Conservation (phyloP, 306 rosid species). For the Acacia melanoxylon region DNA sequence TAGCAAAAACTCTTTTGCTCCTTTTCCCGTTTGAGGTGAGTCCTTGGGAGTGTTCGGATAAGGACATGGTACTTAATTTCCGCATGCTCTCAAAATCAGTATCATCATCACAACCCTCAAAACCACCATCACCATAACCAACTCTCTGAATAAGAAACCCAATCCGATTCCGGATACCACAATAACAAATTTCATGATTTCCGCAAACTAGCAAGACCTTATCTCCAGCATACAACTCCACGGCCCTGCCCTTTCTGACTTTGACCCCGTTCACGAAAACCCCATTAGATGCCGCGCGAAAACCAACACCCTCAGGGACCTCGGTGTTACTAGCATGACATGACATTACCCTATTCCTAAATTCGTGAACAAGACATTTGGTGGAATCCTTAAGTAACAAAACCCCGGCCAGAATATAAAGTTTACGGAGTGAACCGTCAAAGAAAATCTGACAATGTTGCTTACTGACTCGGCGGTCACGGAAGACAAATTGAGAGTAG, state of each 20-base stretch:
- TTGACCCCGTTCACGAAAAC: slow-evolving; percentile 49
- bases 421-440: slow-evolving; percentile 49
- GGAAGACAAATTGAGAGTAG: slow-evolving; percentile 48
- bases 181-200: slow-evolving; percentile 15
- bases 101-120: slow-evolving; percentile 1
- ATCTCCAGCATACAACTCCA: slow-evolving; percentile 57
- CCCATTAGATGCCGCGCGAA: slow-evolving; percentile 48
- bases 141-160: slow-evolving; percentile 58
- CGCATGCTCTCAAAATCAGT: slow-evolving; percentile 2
- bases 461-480: slow-evolving; percentile 61
- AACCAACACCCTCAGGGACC: not conserved
- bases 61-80: slow-evolving; percentile 3
- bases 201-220: slow-evolving; percentile 59
- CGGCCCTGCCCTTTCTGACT: slow-evolving; percentile 40
- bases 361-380: slow-evolving; percentile 33
- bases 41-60: slow-evolving; percentile 50
- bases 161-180: slow-evolving; percentile 39
- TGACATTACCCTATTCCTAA: slow-evolving; percentile 35
- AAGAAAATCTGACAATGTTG: slow-evolving; percentile 65
- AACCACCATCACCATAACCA: slow-evolving; percentile 30
- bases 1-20: slow-evolving; percentile 61
- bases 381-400: slow-evolving; percentile 6
- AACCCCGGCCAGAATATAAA: slow-evolving; percentile 46
- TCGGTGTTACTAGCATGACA: not conserved
- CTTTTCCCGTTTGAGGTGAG: slow-evolving; percentile 37